Evolutionary conservation across 495 filamentous ascomycete species (phyloP).

Genomic region (Delitschia confertaspora): DNA sequence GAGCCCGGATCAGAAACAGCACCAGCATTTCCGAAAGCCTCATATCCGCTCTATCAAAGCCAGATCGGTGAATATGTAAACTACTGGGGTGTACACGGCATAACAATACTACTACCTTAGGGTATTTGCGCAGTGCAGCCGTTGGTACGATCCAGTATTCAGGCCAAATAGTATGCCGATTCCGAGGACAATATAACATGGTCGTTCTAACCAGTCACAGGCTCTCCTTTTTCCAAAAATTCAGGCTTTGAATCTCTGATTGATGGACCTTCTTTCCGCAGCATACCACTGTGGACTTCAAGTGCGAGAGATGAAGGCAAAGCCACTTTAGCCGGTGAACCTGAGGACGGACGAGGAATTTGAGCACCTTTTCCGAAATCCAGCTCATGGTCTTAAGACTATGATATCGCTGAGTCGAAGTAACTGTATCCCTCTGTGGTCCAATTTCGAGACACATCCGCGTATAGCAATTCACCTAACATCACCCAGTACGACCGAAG

Average conservation of each 20-base stretch:
- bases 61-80: slow-evolving; percentile 14
- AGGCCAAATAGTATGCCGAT: not conserved
- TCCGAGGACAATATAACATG: slow-evolving; percentile 17
- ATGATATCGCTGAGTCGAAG: slow-evolving; percentile 10
- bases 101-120: slow-evolving; percentile 4
- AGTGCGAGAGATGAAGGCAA: slow-evolving; percentile 16
- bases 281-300: slow-evolving; percentile 10
- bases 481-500: slow-evolving; percentile 12
- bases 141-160: slow-evolving; percentile 2
- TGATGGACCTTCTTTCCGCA: slow-evolving; percentile 18
- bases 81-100: slow-evolving; percentile 3
- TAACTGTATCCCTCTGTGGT: slow-evolving; percentile 15
- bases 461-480: not conserved
- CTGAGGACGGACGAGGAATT: slow-evolving; percentile 15
- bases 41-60: slow-evolving; percentile 11
- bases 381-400: slow-evolving; percentile 6
- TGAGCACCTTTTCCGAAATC: slow-evolving; percentile 2
- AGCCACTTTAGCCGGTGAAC: slow-evolving; percentile 9
- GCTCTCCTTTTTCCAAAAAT: slow-evolving; percentile 15
- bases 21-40: slow-evolving; percentile 10
- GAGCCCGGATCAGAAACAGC: slow-evolving; percentile 13
- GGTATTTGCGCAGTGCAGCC: slow-evolving; percentile 6
- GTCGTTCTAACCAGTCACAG: slow-evolving; percentile 20
- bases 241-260: slow-evolving; percentile 9
- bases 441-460: not conserved